phyloP scores from a whole-genome alignment of 495 filamentous ascomycete genomes.

The Trichoderma orchidacearum region DNA sequence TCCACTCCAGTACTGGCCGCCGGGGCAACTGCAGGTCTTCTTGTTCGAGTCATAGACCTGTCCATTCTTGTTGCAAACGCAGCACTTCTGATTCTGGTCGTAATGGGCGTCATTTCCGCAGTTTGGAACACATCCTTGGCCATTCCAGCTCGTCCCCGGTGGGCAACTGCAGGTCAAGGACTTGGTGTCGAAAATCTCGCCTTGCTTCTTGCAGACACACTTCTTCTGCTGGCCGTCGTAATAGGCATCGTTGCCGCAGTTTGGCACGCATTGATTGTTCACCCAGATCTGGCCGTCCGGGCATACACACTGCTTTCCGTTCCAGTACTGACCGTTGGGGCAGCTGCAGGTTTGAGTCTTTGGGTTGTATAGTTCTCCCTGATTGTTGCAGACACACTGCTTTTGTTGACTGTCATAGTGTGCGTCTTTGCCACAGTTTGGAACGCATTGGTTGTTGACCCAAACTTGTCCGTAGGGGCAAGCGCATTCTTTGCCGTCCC shows the following conservation, averaged over 20 bases:
- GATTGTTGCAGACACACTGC: slow-evolving; percentile 2
- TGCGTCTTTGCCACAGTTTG: background rate
- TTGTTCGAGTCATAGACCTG: background rate
- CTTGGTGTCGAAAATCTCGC: background rate
- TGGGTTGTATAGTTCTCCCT: background rate
- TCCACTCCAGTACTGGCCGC: background rate
- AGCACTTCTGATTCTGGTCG: background rate
- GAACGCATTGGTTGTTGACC: background rate
- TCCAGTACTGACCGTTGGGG: background rate
- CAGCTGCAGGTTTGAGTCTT: background rate
- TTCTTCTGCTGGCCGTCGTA: background rate
- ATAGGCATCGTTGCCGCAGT: slow-evolving; percentile 2
- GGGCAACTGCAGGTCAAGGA: background rate
- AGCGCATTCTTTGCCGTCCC: background rate
- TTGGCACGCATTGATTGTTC: background rate
- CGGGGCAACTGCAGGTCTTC: background rate
- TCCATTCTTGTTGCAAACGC: slow-evolving; percentile 1
- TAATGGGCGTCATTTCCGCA: slow-evolving; percentile 1
- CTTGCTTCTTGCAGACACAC: background rate
- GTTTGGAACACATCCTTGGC: background rate
- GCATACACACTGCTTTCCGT: background rate
- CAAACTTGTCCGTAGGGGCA: background rate
- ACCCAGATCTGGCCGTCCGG: background rate
- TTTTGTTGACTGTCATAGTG: background rate
- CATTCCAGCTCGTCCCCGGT: background rate